phyloP scores from a whole-genome alignment of 2,329 filamentous ascomycete genomes.

The Neoascochyta sp. region DNA sequence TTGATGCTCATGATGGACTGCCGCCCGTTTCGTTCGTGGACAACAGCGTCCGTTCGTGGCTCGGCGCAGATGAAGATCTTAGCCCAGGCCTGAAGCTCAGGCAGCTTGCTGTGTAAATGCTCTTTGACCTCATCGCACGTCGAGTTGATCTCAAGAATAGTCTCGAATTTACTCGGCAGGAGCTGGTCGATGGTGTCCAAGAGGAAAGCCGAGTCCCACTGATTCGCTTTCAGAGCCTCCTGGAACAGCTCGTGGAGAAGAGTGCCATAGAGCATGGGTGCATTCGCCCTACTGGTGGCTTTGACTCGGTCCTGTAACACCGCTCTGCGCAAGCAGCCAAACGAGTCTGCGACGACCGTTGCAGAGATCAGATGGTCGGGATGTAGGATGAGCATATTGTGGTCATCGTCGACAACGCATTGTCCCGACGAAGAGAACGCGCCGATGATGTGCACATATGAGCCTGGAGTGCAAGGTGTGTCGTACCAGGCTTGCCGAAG shows the following conservation, averaged over 20 bases:
- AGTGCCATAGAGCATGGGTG: constrained; percentile 84
- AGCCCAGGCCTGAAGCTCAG: constrained; percentile 79
- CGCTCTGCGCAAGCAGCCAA: constrained; percentile 82
- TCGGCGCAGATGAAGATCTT: constrained; percentile 69
- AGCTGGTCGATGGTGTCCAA: constrained; percentile 62
- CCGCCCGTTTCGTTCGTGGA: constrained; percentile 74
- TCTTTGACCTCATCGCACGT: constrained; percentile 68
- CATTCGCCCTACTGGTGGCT: constrained; percentile 73
- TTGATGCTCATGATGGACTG: constrained; percentile 79
- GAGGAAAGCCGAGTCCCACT: constrained; percentile 71
- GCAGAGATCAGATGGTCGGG: constrained; percentile 94
- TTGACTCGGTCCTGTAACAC: constrained; percentile 95
- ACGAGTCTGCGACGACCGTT: constrained; percentile 94
- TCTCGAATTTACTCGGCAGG: constrained; percentile 76
- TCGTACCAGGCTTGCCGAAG: constrained; percentile 85
- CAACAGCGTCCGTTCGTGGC: constrained; percentile 68
- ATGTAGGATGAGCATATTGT: constrained; percentile 85
- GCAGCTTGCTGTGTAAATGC: constrained; percentile 78
- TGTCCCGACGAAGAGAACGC: constrained; percentile 65
- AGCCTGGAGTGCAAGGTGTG: constrained; percentile 68
- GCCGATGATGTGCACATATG: constrained; percentile 84
- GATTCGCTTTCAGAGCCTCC: constrained; percentile 76
- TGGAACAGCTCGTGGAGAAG: constrained; percentile 96
- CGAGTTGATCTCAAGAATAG: constrained; percentile 82
- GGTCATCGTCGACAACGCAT: constrained; percentile 76